Percentiles rank a stretch among this genome's conserved stretches.
Conservation (phyloP, 805 yeast genomes). For the Candida lessepsii region DNA sequence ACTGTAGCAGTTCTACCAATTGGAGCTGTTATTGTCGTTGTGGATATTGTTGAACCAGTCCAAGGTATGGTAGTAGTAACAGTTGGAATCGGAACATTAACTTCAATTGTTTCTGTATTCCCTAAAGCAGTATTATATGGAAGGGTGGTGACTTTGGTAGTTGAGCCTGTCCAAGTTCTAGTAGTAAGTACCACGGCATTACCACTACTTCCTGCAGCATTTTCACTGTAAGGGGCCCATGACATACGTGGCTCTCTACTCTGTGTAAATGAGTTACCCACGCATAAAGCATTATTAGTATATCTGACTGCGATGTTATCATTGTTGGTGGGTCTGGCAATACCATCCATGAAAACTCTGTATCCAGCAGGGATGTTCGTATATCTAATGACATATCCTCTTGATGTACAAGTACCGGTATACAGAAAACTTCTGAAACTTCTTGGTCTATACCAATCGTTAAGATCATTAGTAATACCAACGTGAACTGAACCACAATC, state of each 20-base stretch:
- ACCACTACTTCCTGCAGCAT: constrained; percentile 16
- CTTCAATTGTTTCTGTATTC: constrained; percentile 23
- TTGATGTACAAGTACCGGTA: constrained; percentile 17
- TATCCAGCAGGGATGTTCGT: constrained; percentile 28
- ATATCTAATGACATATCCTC: constrained; percentile 14
- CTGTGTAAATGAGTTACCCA: background rate
- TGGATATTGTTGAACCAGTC: constrained; percentile 16
- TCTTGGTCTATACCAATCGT: constrained; percentile 22
- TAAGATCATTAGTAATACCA: constrained; percentile 21
- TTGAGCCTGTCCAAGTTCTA: constrained; percentile 21
- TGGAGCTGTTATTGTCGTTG: constrained; percentile 9
- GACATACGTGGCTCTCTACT: background rate
- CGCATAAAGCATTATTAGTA: background rate
- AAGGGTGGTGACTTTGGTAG: constrained; percentile 20
- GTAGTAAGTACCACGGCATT: constrained; percentile 16
- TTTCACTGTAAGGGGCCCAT: background rate
- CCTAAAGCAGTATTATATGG: constrained; percentile 10
- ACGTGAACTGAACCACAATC: constrained; percentile 23
- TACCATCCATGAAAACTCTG: constrained; percentile 22
- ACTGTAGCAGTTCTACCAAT: constrained; percentile 14
- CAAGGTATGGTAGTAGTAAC: constrained; percentile 13
- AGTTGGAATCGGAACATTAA: constrained; percentile 22
- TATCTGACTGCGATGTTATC: background rate
- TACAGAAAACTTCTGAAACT: constrained; percentile 6
- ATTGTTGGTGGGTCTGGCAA: background rate